A percentile compares a stretch with the other conserved stretches of the same genome.
Evolutionary conservation across 83 land plant genomes (phyloP).

Genomic region (Thuja plicata): DNA sequence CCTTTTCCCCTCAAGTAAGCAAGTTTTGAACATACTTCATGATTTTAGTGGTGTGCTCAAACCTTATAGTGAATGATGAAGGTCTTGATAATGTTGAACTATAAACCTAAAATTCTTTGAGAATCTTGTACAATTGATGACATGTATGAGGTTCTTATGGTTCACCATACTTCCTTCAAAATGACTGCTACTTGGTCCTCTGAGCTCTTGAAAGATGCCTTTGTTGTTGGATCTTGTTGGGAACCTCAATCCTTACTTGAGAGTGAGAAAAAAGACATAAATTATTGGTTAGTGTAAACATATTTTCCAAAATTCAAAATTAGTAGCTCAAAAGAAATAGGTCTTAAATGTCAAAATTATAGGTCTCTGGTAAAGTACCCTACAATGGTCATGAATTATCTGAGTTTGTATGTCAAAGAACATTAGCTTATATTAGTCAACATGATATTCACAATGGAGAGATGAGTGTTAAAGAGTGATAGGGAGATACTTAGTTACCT

Average conservation of each 20-base stretch:
- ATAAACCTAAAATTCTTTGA: not conserved
- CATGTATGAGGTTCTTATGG: not conserved
- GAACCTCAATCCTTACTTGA: conserved; percentile 17
- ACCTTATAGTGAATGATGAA: conserved; percentile 44
- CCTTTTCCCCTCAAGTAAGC: conserved; percentile 27
- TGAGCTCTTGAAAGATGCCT: conserved; percentile 47
- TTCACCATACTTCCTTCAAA: conserved; percentile 15
- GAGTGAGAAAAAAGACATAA: conserved; percentile 19
- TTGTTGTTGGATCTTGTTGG: conserved; percentile 49
- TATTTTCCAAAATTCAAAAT: not conserved
- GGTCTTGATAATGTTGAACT: not conserved
- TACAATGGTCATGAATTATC: conserved; percentile 73
- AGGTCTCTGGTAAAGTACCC: conserved; percentile 62
- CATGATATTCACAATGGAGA: conserved; percentile 71
- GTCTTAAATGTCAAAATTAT: not conserved
- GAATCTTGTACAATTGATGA: not conserved
- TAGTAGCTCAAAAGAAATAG: not conserved
- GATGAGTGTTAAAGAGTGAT: conserved; percentile 88
- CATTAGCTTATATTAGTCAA: conserved; percentile 78
- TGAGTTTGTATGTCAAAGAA: conserved; percentile 81
- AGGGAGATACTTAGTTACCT: too few species aligned
- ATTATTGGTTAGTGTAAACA: conserved; percentile 19
- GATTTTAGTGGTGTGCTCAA: conserved; percentile 61
- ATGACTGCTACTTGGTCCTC: conserved; percentile 58
- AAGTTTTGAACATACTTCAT: conserved; percentile 43